phyloP scores from a whole-genome alignment of 176 grass and related monocot genomes.

The Microstegium vimineum region DNA sequence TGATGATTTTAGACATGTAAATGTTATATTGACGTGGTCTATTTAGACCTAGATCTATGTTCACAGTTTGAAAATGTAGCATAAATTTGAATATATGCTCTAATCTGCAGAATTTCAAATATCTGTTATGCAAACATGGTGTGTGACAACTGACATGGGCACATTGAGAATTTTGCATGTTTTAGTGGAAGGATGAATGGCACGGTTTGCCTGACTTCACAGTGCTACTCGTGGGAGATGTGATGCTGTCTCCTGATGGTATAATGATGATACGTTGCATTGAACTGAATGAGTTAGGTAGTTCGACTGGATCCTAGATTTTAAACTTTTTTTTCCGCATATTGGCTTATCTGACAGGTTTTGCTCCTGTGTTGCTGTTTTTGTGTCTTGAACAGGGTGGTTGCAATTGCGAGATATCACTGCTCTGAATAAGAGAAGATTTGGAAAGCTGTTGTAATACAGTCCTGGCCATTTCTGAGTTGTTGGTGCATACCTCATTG shows the following conservation, averaged over 20 bases:
- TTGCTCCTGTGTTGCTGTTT: not conserved
- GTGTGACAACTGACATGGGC: not conserved
- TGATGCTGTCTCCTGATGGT: not conserved
- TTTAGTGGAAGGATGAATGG: not conserved
- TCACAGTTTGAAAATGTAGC: not conserved
- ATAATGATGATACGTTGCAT: not conserved
- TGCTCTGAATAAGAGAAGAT: not conserved
- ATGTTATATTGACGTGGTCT: not conserved
- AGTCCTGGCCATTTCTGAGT: slow-evolving; percentile 15
- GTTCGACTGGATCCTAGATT: not conserved
- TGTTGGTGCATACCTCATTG: not conserved
- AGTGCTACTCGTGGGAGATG: not conserved
- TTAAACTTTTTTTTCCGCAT: not conserved
- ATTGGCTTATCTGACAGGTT: not conserved
- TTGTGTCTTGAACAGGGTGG: not conserved
- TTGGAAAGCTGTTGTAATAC: not conserved
- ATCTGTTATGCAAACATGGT: not conserved
- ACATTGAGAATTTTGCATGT: not conserved
- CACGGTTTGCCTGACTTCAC: not conserved
- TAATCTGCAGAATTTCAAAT: not conserved
- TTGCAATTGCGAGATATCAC: not conserved
- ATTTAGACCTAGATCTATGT: not conserved
- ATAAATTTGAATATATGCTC: not conserved
- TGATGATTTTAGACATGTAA: not conserved
- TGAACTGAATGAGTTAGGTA: not conserved